phyloP scores from a whole-genome alignment of 129 eudicot genomes.

The Chrysanthemum seticuspe region DNA sequence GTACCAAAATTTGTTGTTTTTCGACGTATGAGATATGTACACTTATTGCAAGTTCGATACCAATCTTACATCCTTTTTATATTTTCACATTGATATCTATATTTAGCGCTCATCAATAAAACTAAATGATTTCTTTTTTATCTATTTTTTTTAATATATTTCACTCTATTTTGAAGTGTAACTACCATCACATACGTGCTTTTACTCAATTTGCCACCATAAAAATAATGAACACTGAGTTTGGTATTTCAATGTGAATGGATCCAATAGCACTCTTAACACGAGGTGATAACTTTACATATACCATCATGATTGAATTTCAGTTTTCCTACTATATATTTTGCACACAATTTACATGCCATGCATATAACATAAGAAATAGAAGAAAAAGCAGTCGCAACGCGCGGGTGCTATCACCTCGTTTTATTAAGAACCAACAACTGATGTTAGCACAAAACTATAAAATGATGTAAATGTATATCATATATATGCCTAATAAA shows the following conservation, averaged over 20 bases:
- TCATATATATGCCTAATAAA: not conserved
- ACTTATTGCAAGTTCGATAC: slow-evolving; percentile 57
- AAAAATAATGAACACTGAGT: not conserved
- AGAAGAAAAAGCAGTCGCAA: too few species aligned
- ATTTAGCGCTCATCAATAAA: not conserved
- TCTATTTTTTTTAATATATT: not conserved
- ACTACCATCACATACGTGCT: not conserved
- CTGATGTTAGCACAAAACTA: too few species aligned
- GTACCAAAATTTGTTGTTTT: too few species aligned
- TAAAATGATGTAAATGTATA: too few species aligned
- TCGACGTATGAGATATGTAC: too few species aligned
- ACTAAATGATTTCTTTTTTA: not conserved
- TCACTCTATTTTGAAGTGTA: slow-evolving; percentile 8
- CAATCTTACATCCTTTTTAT: slow-evolving; percentile 5
- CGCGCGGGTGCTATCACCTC: too few species aligned
- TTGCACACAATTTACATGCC: too few species aligned
- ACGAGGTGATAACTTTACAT: slow-evolving; percentile 13
- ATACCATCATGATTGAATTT: slow-evolving; percentile 8
- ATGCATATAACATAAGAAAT: too few species aligned
- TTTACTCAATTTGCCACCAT: too few species aligned
- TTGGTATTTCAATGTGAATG: slow-evolving; percentile 5
- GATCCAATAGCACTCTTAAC: not conserved
- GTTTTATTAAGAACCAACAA: too few species aligned
- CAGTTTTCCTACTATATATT: not conserved
- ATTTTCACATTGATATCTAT: not conserved